Percentiles rank a stretch among this genome's conserved stretches.
These are phyloP conservation scores for Chaetomiaceae sp. DNA, from an alignment of 2,329 filamentous ascomycete genomes.

Conservation along the genomic window DNA sequence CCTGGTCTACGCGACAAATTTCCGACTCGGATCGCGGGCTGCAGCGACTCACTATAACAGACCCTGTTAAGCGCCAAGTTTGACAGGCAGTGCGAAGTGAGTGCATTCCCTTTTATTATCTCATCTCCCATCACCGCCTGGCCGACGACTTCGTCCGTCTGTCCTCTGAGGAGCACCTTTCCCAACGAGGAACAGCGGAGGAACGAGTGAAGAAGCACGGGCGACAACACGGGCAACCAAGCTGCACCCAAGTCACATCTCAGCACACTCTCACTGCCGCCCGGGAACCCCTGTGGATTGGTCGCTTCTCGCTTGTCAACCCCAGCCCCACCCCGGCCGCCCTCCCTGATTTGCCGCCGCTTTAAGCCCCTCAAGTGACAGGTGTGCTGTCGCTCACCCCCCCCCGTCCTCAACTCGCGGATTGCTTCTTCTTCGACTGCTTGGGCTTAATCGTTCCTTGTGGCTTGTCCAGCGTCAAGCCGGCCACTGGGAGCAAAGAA, in stretches of 20 bases:
- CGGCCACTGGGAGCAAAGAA: conserved; percentile 1
- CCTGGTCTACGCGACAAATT: conserved; percentile 1
- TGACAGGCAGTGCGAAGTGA: conserved; percentile 16
- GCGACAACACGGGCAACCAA: conserved; percentile 13
- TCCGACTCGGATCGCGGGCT: not conserved
- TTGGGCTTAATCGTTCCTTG: conserved; percentile 1
- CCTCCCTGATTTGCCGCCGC: conserved; percentile 28
- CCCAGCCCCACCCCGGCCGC: conserved; percentile 18
- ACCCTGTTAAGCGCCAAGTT: conserved; percentile 17
- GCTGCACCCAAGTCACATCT: conserved; percentile 29
- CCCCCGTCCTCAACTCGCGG: conserved; percentile 13
- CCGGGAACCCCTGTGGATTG: conserved; percentile 27
- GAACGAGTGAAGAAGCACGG: conserved; percentile 10
- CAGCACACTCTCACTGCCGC: conserved; percentile 30
- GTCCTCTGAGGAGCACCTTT: not conserved
- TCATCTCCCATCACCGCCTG: conserved; percentile 7
- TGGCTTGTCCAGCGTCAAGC: conserved; percentile 7
- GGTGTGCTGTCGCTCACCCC: conserved; percentile 16
- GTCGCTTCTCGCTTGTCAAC: conserved; percentile 27
- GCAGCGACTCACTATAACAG: conserved; percentile 11
- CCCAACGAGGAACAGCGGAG: conserved; percentile 5
- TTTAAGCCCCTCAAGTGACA: conserved; percentile 22
- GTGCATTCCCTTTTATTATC: conserved; percentile 15
- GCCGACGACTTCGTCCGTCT: conserved; percentile 3
- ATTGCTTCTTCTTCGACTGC: conserved; percentile 6